Base-by-base conservation (phyloP, 2,329 filamentous ascomycete species). In the Pseudogymnoascus verrucosus region DNA sequence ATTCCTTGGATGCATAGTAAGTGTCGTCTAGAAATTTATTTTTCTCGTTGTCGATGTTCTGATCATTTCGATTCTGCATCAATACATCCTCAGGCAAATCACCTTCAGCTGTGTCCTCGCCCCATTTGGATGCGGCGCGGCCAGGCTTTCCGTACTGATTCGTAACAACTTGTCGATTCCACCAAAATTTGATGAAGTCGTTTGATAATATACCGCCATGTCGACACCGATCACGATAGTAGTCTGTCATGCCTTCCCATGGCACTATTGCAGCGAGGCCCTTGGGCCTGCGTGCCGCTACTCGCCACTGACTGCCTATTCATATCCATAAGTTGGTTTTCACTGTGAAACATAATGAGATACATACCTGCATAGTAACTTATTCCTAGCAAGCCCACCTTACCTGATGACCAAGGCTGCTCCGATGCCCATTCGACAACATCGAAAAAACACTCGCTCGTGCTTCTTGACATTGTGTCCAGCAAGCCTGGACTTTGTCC, bases 71-170 rank as follows among this genome's bases (percentile, higher is more conserved):
- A 63, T 78, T 79, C 8, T 62, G 64, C 28, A 66, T 67, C 11
- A 77, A 67, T 40, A 76, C 74, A 44, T 76, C 82, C 1, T 81
- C 80, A 0, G 79, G 71, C 0, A 88, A 73, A 65, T 84, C 78
- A 1, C 85, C 85, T 66, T 88, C 85, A 31, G 86, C 76, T 0
- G 84, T 86, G 61, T 76, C 69, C 71, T 70, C 39, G 66, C 70
- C 42, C 42, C 42, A 47, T n/a, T 65, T 71, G 23, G 72, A 67
- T 1, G 77, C 79, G 0, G 74, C 74, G 34, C 81, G 74, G 0
- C 79, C 80, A 1, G 80, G 77, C 10, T 77, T 77, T 0, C 88
- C 88, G 65, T 90, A 90, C 71, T 91, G 88, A 69, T 89, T 90
- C 0, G 78, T 78, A 5, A 88, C 76, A 5, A 89, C 84, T 70